A percentile compares a stretch with the other conserved stretches of the same genome.
These are phyloP conservation scores for Solanum chiquidenum DNA, from an alignment of 257 asterid genomes.

Conservation along the genomic window DNA sequence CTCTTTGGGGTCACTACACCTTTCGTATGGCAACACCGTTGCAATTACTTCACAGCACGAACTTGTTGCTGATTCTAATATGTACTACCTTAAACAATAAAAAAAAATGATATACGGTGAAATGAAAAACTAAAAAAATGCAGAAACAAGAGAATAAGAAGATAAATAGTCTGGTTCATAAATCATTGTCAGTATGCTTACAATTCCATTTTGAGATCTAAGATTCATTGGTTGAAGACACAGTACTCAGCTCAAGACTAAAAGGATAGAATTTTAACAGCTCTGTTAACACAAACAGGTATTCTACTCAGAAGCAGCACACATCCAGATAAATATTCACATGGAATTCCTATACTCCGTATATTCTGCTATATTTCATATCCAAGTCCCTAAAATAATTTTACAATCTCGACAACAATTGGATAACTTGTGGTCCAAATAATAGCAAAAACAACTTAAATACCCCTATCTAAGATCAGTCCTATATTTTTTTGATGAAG, in stretches of 20 bases:
- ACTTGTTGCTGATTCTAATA: neutral
- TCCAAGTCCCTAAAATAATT: neutral
- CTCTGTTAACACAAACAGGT: neutral
- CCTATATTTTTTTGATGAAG: neutral
- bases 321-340: neutral
- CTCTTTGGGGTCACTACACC: neutral
- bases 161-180: neutral
- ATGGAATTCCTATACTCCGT: neutral
- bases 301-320: neutral
- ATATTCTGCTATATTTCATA: neutral
- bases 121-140: neutral
- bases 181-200: neutral
- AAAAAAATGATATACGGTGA: neutral
- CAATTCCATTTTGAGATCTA: neutral
- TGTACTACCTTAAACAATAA: neutral
- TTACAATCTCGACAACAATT: neutral
- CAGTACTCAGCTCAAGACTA: neutral
- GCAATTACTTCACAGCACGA: neutral
- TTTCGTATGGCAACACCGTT: neutral
- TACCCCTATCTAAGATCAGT: neutral
- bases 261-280: neutral
- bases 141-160: neutral
- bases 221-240: neutral
- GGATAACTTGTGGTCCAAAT: neutral
- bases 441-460: neutral